Base-by-base conservation (phyloP, 2,329 filamentous ascomycete species). In the Epichloe festucae region DNA sequence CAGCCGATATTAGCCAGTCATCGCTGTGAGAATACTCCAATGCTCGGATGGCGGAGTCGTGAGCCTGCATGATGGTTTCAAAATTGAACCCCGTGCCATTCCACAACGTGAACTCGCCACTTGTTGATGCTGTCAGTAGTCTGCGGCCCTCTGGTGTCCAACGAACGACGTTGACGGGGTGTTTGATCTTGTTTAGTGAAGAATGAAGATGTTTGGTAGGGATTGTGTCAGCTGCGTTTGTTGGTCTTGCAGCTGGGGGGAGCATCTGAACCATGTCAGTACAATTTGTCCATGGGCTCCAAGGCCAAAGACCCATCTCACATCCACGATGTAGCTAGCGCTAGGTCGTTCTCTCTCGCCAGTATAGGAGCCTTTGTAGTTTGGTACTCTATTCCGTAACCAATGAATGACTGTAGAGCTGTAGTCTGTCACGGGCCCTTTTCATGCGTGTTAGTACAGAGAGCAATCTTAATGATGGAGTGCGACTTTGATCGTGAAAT, bases 11-110 rank as follows among this genome's bases (percentile, higher is more conserved):
- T 12, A 98, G 76, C 91, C 93, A 98, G 70, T 98, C 93, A 64
- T 95, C 88, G 60, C 87, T 94, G 68, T 97, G 88, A 2, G 93
- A 95, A 73, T 95, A 98, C 57, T 82, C 81, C 45, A 90, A 75
- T 10, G 86, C 84, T 59, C 89, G 81, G 57, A 95, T 89, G 39
- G 88, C 87, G 51, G 84, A 82, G 68, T 96, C 91, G 67, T 97
- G 91, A 40, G 91, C 91, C 73, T 95, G 90, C 87, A 96, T 96
- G 31, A 98, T 96, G 3, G 93, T 97, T 71, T 98, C 93, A 61
- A 98, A 98, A 68, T 98, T 97, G 78, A 98, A 98, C 23, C 89
- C 91, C 43, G 91, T 97, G 56, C 93, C 93, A 66, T 98, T 98
- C 93, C 93, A 98, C 3, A 98, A 71, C 40, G 94, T 98, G 62